Conservation (phyloP, 2,329 filamentous ascomycete genomes). For the Hypomyces perniciosus region DNA sequence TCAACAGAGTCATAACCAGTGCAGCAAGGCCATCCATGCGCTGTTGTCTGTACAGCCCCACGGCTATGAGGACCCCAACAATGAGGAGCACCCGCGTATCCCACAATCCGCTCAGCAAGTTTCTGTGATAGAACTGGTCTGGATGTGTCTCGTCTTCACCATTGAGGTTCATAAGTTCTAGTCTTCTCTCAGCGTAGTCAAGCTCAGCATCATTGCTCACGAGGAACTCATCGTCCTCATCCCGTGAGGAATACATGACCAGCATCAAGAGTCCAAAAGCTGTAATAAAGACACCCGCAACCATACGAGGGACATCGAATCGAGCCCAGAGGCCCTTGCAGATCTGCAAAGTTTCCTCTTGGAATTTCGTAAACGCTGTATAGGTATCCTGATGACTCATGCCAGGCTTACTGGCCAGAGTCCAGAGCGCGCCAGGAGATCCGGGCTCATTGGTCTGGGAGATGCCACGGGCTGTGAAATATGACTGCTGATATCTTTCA, state of each 20-base stretch:
- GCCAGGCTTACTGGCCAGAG: constrained; percentile 41
- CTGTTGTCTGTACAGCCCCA: constrained; percentile 28
- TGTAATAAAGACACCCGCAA: constrained; percentile 68
- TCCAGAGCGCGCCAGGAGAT: constrained; percentile 37
- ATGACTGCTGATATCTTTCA: constrained; percentile 79
- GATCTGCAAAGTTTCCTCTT: constrained; percentile 67
- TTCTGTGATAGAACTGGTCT: constrained; percentile 28
- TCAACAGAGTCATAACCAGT: constrained; percentile 29
- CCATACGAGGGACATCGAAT: constrained; percentile 84
- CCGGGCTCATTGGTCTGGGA: constrained; percentile 48
- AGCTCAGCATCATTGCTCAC: constrained; percentile 51
- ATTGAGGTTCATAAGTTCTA: constrained; percentile 42
- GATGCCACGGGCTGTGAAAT: constrained; percentile 66
- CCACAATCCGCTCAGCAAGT: constrained; percentile 31
- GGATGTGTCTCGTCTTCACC: constrained; percentile 36
- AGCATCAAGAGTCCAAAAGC: constrained; percentile 62
- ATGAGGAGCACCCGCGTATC: constrained; percentile 29
- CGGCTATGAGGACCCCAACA: constrained; percentile 22
- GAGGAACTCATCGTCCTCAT: constrained; percentile 48
- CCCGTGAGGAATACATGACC: constrained; percentile 63
- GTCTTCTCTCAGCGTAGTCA: constrained; percentile 52
- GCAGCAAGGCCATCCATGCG: constrained; percentile 33
- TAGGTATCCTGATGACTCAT: constrained; percentile 38
- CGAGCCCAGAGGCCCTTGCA: constrained; percentile 86
- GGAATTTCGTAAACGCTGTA: constrained; percentile 64